Base-by-base conservation (phyloP, 768 basidiomycete genomes). In the Xerocomellus chrysenteron region DNA sequence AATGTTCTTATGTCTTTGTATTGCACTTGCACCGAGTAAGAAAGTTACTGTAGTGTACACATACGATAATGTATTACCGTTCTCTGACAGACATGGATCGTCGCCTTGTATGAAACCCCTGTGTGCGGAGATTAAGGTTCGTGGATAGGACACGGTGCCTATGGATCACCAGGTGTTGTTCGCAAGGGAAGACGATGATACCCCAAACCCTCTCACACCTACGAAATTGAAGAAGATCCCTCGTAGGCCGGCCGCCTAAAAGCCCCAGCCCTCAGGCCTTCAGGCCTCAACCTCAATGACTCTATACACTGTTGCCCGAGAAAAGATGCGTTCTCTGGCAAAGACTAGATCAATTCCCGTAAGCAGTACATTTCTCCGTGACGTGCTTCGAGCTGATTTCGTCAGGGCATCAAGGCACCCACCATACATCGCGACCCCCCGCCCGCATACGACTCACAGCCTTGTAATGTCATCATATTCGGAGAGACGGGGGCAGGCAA, bases 401-500 rank as follows among this genome's bases (percentile, higher is more conserved):
- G 32, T 39, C 43, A 37, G 26, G 41, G 40, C 11, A 39, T 4
- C 26, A 57, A 68, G 65, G 7, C 12, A 36, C 32, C 49, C 41
- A 47, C 37, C n/a, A 24, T 41, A 28, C 40, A 21, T 45, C 26
- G 13, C 8, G 43, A 50, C 19, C 40, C 54, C 35, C 67, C 67
- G 0, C 59, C 62, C 26, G 26, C 55, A 35, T 67, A 64, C 30
- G 47, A 65, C 42, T 54, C 59, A 5, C 56, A 52, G 8, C 52
- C 56, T 7, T 52, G 40, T 47, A 69, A 69, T 28, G 62, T 71
- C 49, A 36, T 69, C 43, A 58, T 69, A 47, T 71, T 69, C 13
- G 68, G 69, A 24, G 68, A 69, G 48, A 59, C 68, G 11, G 68
- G 68, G 16, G 39, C 47, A 8, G 73, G 73, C 2, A 79, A 79